Evolutionary conservation across 257 asterid species (phyloP), one percentile per base, ranked within the genome.

Genomic region (Salvia hispanica): DNA sequence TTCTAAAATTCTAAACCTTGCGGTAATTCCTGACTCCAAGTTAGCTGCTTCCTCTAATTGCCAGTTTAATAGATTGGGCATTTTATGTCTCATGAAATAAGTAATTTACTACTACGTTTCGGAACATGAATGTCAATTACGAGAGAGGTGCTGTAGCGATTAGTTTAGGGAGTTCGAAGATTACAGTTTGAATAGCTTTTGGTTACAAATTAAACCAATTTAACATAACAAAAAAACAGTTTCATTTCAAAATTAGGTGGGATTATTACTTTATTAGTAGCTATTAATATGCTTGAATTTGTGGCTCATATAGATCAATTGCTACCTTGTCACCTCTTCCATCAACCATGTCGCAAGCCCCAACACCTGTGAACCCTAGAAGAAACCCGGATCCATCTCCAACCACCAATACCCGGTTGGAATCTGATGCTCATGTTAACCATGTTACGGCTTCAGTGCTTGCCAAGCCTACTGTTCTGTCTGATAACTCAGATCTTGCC

Each of bases 331-430:
- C 54, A 21, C 57, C 47, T 39, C 47, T 18, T 45, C 66, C 37
- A 16, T 57, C 74, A 51, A 33, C 70, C 70, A 84, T 86, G 94
- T 69, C 91, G 69, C 70, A 72, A 61, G 51, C 74, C 53, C 85
- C 65, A 76, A 67, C 64, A 63, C 74, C 74, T 53, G 61, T 69
- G 47, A 61, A 65, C 55, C 77, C 67, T 14, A 60, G 58, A 13
- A 55, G 51, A 15, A 55, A 57, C 56, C n/a, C 64, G 42, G 52
- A 40, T 33, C 66, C 67, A 58, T 46, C 66, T 13, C 52, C 78
- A 40, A 39, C 42, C 45, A 64, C 77, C 60, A 78, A 46, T 71
- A 52, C 64, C 53, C 77, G 71, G 53, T 57, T 75, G 34, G n/a
- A 75, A 16, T 50, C 82, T 34, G 60, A 76, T 66, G 64, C 77